Percentiles rank a stretch among this genome's conserved stretches.
Evolutionary conservation across 345 rosid genomes (phyloP).

Genomic region (Brassica carinata): DNA sequence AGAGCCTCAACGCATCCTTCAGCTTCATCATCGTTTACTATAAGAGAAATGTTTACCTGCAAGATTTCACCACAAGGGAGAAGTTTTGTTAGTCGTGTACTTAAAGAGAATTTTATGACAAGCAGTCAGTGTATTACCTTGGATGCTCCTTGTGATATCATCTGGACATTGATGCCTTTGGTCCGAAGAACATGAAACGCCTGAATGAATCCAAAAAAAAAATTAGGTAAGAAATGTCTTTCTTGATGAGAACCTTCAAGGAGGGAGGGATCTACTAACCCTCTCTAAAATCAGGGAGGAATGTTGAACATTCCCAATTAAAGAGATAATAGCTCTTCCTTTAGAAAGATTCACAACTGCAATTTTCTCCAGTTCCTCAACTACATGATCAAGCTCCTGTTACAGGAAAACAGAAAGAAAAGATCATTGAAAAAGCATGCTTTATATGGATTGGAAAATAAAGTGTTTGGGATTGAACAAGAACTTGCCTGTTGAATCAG

Average conservation of each 20-base stretch:
- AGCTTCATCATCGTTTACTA: conserved; percentile 77
- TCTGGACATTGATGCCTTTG: conserved; percentile 92
- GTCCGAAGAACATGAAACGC: conserved; percentile 80
- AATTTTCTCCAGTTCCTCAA: conserved; percentile 96
- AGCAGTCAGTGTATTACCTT: conserved; percentile 62
- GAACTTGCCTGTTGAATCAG: conserved; percentile 94
- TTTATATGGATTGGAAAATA: conserved; percentile 5
- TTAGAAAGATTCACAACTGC: conserved; percentile 87
- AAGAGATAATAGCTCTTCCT: conserved; percentile 89
- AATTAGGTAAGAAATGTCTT: conserved; percentile 16
- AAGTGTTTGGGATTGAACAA: conserved; percentile 12
- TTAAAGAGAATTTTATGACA: not conserved
- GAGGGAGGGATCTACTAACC: conserved; percentile 46
- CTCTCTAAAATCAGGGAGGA: conserved; percentile 92
- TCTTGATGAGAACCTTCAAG: conserved; percentile 6
- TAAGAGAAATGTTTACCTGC: conserved; percentile 87
- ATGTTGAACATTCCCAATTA: conserved; percentile 90
- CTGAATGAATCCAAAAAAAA: conserved; percentile 41
- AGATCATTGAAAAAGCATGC: not conserved
- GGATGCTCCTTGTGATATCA: conserved; percentile 99
- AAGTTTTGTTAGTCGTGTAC: not conserved
- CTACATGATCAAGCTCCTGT: conserved; percentile 98
- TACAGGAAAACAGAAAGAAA: conserved; percentile 6
- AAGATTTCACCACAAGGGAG: too few relatives aligned
- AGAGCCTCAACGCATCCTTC: conserved; percentile 79